Base-by-base conservation (phyloP, 1,284 basidiomycete genomes). In the Cystobasidiaceae sp. region DNA sequence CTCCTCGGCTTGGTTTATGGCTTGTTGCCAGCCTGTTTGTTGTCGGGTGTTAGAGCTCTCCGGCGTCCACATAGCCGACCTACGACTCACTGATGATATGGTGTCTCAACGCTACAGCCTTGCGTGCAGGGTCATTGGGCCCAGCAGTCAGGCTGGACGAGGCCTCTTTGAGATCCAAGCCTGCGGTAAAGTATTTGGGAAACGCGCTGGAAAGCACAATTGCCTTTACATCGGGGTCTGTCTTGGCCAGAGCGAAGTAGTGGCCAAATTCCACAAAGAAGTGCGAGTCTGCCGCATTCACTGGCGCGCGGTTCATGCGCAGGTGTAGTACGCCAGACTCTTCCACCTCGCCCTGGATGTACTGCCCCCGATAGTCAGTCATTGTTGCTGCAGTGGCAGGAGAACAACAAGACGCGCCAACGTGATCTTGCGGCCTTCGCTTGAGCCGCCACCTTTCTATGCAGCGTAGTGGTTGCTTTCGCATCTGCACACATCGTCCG, bases 121-220 rank as follows among this genome's bases (percentile, higher is more conserved):
- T 66, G 54, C 68, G 43, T 39, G 65, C 44, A 50, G 68, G 45
- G 58, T 74, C 66, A 68, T 69, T 71, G 15, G 55, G 34, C 15
- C 49, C 17, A 19, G 66, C 44, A 25, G 60, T 39, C 27, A 69
- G 41, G 15, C 33, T 32, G 21, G 39, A 28, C 27, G 30, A 41
- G 34, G 56, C 56, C 27, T 55, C 61, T 33, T 64, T 64, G 8
- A 64, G 45, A 33, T 64, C 61, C 51, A 64, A 27, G 4, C 49
- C 90, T 0, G 88, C 89, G 2, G 86, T 88, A 75, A 90, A 93
- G 13, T 85, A 75, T 74, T 86, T 89, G 0, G 85, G 83, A 0
- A 86, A 72, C 0, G 79, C 79, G 0, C 89, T 90, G 0, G 85
- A 83, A 0, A 93, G 77, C 0, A 93, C 87, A 15, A 89, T 81